Base-by-base conservation (phyloP, 441 rosid genomes). In the Theobroma grandiflorum region DNA sequence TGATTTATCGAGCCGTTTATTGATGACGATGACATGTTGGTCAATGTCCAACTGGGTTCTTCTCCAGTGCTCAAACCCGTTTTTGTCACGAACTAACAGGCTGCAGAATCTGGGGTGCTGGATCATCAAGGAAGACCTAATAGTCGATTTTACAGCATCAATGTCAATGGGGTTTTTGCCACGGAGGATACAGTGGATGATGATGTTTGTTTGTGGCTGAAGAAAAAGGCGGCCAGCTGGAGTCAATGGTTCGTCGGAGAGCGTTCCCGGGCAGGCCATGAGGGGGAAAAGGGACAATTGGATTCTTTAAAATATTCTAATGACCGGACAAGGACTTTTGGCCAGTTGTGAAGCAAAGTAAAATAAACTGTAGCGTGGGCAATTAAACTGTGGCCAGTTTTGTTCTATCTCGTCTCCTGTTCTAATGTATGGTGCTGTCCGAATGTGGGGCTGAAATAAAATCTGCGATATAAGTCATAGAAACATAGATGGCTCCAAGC, bases 171-270 rank as follows among this genome's bases (percentile, higher is more conserved):
- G 79, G 81, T 82, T 8, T 66, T 80, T 72, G 12, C 82, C 49
- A 8, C 91, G 92, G 35, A 86, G 33, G 43, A 81, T 87, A 35
- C 89, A 81, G 89, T 91, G 88, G 87, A 91, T 85, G 20, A 91
- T 71, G 9, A 88, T 81, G 83, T 80, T 61, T 82, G 84, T 49
- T 10, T 80, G 84, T 1, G 90, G 89, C 66, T 74, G 90, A 62
- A 89, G 85, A 82, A 91, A 90, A 18, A 91, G 81, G 14, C 96
- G 76, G 52, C 92, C 94, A 8, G 90, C 87, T 1, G 93, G 96
- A 7, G 93, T 88, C 53, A 90, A 49, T 0, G 94, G 94, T 80
- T 90, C 89, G 69, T 89, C 92, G 75, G 76, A 50, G 72, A 2
- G 4, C 3, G 4, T 40, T 26, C 16, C 85, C 62, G 75, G 67